Base-by-base conservation (phyloP, 306 rosid species). In the Sicyos baderoa region DNA sequence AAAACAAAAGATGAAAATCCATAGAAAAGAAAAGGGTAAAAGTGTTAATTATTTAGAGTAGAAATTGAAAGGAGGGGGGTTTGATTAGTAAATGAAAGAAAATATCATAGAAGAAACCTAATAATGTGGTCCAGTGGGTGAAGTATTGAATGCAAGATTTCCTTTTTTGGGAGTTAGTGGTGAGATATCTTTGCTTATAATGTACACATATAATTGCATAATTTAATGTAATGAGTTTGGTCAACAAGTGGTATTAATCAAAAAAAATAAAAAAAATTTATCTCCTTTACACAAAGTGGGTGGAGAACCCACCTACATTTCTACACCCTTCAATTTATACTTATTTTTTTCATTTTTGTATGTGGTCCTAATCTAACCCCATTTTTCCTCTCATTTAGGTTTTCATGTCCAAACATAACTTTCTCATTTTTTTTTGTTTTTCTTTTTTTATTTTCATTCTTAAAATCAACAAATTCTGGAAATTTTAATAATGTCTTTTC, bases 111-210 rank as follows among this genome's bases (percentile, higher is more conserved):
- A 59, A 29, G 45, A 61, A 61, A 61, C 21, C 48, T 37, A 63
- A 63, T 42, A 40, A 63, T 61, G 69, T 63, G 69, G 69, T 63
- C 69, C 52, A 63, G n/a, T 37, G 37, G 16, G 50, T 40, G 18
- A 27, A 58, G 27, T 47, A 49, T 58, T 58, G 64, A 58, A 58
- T 58, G 64, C 18, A 58, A 25, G 9, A 3, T 63, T 63, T 42
- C 68, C 51, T 40, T 63, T 40, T 42, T 56, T 11, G 52, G 52
- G 35, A 63, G 69, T 40, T 42, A 63, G 69, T 42, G 52, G 69
- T 63, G 44, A 29, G 6, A 63, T 18, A 18, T 63, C n/a, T 17
- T 63, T 35, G 15, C 68, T 29, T 61, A 61, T 8, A 9, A 61
- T 61, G 68, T 32, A 63, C 32, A 63, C 3, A 15, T 35, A 40